Evolutionary conservation across 1,139 yeast species (phyloP).

Genomic region (Ogataea hybrid): DNA sequence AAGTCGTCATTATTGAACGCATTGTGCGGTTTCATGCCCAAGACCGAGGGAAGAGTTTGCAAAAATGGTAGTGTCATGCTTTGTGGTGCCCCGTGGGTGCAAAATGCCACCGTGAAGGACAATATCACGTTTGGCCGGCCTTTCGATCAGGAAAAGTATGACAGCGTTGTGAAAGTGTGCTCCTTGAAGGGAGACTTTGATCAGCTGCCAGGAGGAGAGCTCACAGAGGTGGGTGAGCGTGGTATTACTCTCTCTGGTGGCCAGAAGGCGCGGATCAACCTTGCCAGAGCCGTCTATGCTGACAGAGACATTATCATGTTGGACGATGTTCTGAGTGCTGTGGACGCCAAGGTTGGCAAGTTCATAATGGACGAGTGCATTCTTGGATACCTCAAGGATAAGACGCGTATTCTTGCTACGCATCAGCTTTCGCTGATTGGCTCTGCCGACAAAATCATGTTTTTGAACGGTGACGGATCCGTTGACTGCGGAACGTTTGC

Average conservation of each 20-base stretch:
- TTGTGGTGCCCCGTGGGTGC: constrained; percentile 73
- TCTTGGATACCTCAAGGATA: constrained; percentile 36
- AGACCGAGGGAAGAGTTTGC: constrained; percentile 43
- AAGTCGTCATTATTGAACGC: constrained; percentile 62
- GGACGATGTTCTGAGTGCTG: constrained; percentile 50
- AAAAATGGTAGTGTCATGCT: constrained; percentile 44
- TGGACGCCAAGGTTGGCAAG: constrained; percentile 49
- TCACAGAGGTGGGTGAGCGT: constrained; percentile 48
- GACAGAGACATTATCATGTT: constrained; percentile 40
- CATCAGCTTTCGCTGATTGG: constrained; percentile 46
- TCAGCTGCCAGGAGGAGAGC: constrained; percentile 43
- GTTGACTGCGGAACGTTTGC: constrained; percentile 38
- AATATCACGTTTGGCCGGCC: constrained; percentile 71
- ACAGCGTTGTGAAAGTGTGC: constrained; percentile 59
- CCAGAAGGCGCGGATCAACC: constrained; percentile 46
- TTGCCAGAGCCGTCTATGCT: constrained; percentile 47
- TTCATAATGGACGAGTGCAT: constrained; percentile 43
- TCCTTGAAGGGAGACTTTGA: constrained; percentile 60
- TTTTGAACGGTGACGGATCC: constrained; percentile 42
- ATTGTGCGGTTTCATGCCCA: constrained; percentile 58
- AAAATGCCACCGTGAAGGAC: constrained; percentile 73
- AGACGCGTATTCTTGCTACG: constrained; percentile 46
- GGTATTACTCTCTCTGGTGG: constrained; percentile 51
- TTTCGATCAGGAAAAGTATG: constrained; percentile 54
- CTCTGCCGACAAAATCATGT: constrained; percentile 41